phyloP scores from a whole-genome alignment of 257 asterid genomes.

The Verbena officinalis region DNA sequence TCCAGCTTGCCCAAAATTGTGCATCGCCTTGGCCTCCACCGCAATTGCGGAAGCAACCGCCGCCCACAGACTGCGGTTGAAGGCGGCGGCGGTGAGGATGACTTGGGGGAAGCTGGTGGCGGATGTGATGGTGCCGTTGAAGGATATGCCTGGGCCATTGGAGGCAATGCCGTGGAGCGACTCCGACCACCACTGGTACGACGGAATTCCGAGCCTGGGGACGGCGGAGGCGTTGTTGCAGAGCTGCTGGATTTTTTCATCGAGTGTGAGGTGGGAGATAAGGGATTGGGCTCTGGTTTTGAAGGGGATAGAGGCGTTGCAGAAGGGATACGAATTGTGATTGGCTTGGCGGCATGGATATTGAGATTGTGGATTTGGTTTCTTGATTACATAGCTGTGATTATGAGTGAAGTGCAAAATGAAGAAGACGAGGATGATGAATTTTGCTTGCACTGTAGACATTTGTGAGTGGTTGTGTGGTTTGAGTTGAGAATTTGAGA shows the following conservation, averaged over 20 bases:
- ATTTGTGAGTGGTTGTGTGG: neutral
- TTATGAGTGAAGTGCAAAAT: neutral
- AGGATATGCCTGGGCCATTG: constrained; percentile 84
- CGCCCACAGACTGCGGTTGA: constrained; percentile 73
- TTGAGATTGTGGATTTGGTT: constrained; percentile 19
- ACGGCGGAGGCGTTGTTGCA: constrained; percentile 61
- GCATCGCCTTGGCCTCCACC: constrained; percentile 85
- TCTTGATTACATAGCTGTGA: neutral
- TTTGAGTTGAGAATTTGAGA: neutral
- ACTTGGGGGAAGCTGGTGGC: constrained; percentile 92
- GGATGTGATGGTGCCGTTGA: constrained; percentile 57
- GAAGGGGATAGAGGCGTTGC: constrained; percentile 60
- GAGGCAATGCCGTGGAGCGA: constrained; percentile 85
- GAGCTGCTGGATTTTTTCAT: constrained; percentile 77
- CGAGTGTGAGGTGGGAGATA: constrained; percentile 61
- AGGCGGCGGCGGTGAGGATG: constrained; percentile 72
- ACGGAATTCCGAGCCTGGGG: constrained; percentile 73
- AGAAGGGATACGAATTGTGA: constrained; percentile 54
- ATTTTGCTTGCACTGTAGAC: constrained; percentile 1
- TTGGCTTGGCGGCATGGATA: constrained; percentile 62
- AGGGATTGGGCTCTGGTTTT: constrained; percentile 60
- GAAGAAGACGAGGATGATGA: constrained; percentile 27
- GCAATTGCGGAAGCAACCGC: constrained; percentile 62
- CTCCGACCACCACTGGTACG: constrained; percentile 96
- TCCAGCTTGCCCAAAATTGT: constrained; percentile 76